Conservation (phyloP, 176 grass and related monocot species). For the Olyra latifolia region DNA sequence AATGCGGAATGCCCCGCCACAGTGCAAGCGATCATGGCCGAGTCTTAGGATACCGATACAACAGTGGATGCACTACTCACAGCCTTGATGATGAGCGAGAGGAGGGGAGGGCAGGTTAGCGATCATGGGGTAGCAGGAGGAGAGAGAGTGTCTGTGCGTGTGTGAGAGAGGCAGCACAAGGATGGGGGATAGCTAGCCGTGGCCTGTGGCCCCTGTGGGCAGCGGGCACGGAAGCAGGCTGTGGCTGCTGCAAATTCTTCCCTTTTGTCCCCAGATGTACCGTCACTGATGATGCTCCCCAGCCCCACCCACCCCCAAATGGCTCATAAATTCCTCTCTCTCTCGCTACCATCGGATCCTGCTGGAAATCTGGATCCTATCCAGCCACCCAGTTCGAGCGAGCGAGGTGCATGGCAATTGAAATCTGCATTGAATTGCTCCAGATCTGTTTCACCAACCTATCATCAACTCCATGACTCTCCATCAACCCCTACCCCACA, state of each 20-base stretch:
- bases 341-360: conserved; percentile 6
- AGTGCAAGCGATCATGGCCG: conserved; percentile 19
- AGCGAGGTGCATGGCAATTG: not conserved
- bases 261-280: conserved; percentile 60
- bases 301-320: conserved; percentile 36
- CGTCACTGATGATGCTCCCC: conserved; percentile 50
- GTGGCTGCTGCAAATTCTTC: conserved; percentile 37
- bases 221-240: conserved; percentile 11
- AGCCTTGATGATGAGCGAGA: conserved; percentile 8
- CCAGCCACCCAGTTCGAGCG: not conserved
- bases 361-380: not conserved
- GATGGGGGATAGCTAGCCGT: not conserved
- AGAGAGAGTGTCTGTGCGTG: not conserved
- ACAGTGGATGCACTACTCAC: conserved; percentile 38
- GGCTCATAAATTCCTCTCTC: conserved; percentile 31
- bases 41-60: conserved; percentile 38
- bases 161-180: not conserved
- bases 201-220: not conserved
- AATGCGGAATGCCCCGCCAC: conserved; percentile 7
- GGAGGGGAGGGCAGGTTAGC: not conserved
- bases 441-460: conserved; percentile 42
- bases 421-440: conserved; percentile 49
- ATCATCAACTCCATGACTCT: conserved; percentile 29
- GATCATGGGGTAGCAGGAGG: not conserved
- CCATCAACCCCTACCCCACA: not conserved